Base-by-base conservation (phyloP, 306 rosid genomes). In the Lotus japonicus region DNA sequence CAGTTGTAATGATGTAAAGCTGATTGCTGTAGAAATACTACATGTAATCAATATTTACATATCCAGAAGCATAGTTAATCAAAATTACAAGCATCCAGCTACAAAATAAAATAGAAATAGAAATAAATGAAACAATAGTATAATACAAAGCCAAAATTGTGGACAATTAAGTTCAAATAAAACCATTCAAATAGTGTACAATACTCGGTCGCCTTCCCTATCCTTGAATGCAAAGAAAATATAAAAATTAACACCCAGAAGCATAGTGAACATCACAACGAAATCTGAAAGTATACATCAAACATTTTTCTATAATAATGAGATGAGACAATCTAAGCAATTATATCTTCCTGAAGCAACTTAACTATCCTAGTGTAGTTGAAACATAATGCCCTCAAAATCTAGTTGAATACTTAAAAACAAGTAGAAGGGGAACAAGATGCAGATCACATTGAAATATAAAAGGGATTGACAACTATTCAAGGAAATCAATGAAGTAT, bases 301-400 rank as follows among this genome's bases (percentile, higher is more conserved):
- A 63, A 52, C 68, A 57, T 80, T 80, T 79, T 53, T 23, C 67
- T 82, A 70, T 57, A 46, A 66, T 39, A 31, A 80, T 28, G 59
- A 69, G 38, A 71, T 23, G 68, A 41, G 39, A 75, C 35, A 64
- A 23, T 61, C 28, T 48, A 57, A 26, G 45, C 77, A 64, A 76
- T 76, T 71, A 85, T 78, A 82, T 73, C 56, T 76, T 78, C 70
- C 68, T 78, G 67, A 64, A 52, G 62, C 64, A 78, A 76, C 71
- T 56, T 48, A 66, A 71, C 46, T 54, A n/a, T 75, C 66, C 79
- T 51, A 46, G 33, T 58, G 58, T 58, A 64, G 51, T 42, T 58
- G 69, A 72, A 58, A 54, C 74, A 60, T 57, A 53, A 10, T 33
- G 56, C 1, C 26, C 26, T 21, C 26, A 21, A 21, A 21, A 59